phyloP scores from a whole-genome alignment of 257 asterid species.

The Galeopsis tetrahit region DNA sequence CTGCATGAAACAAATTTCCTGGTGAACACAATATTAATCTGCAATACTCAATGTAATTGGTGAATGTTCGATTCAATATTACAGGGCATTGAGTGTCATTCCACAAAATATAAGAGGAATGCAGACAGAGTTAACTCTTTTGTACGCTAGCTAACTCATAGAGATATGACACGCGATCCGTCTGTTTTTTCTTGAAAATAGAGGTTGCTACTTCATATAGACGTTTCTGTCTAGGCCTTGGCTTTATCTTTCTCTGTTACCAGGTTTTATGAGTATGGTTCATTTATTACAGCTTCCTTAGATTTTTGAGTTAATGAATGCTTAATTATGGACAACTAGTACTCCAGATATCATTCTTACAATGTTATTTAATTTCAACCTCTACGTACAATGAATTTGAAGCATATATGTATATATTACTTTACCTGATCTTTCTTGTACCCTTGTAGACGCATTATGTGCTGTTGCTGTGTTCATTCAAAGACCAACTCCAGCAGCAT shows the following conservation, averaged over 20 bases:
- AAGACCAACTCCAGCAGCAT: constrained; percentile 75
- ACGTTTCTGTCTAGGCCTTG: not conserved
- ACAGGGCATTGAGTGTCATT: not conserved
- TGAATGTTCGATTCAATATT: no score
- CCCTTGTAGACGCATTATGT: not conserved
- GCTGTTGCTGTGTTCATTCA: constrained; percentile 62
- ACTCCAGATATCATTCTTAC: no score
- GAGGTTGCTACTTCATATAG: not conserved
- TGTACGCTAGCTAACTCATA: not conserved
- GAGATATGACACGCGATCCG: not conserved
- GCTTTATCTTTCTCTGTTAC: no score
- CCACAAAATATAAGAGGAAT: not conserved
- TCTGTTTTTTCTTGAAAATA: not conserved
- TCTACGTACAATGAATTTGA: no score
- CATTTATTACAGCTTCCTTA: not conserved
- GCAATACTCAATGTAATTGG: no score
- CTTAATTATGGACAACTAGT: no score
- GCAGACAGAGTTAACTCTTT: not conserved
- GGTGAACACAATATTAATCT: no score
- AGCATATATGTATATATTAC: no score
- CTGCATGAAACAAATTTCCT: no score
- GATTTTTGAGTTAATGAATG: not conserved
- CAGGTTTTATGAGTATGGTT: no score
- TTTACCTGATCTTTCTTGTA: no score
- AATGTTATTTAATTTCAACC: no score